Conservation (phyloP, 1,284 basidiomycete species). For the Apiotrichum akiyoshidainum region DNA sequence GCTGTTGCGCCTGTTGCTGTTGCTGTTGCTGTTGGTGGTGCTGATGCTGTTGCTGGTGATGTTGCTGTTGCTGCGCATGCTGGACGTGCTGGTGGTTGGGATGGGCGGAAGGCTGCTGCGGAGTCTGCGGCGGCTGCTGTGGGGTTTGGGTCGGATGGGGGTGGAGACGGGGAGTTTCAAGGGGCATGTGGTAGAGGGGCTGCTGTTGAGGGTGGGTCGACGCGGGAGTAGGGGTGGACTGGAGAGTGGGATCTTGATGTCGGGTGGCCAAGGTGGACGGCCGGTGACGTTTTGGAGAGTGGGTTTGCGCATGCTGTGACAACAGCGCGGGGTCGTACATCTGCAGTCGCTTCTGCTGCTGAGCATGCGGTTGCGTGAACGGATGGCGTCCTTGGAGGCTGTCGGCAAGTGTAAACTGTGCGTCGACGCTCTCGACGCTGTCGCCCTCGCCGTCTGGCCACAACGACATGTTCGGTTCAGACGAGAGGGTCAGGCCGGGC, state of each 20-base stretch:
- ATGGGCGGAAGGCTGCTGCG: constrained; percentile 1
- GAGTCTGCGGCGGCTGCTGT: neutral
- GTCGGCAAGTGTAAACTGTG: constrained; percentile 28
- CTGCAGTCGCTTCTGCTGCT: constrained; percentile 21
- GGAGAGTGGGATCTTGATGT: neutral
- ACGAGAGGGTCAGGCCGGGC: constrained; percentile 8
- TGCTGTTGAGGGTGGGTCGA: constrained; percentile 1
- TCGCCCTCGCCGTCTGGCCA: constrained; percentile 17
- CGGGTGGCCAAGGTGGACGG: neutral
- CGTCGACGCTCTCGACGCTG: constrained; percentile 24
- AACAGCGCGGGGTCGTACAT: constrained; percentile 16
- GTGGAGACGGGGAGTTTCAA: constrained; percentile 5
- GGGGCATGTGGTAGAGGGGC: constrained; percentile 5
- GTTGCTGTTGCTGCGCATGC: neutral
- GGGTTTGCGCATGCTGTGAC: neutral
- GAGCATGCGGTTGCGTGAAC: constrained; percentile 15
- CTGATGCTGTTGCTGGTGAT: constrained; percentile 12
- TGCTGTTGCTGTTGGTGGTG: neutral
- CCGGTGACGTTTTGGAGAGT: constrained; percentile 16
- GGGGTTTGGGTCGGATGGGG: neutral
- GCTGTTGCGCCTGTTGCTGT: constrained; percentile 2
- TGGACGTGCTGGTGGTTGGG: constrained; percentile 2
- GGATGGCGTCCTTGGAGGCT: constrained; percentile 13
- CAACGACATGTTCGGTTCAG: constrained; percentile 3
- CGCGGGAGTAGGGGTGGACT: constrained; percentile 4